phyloP scores from a whole-genome alignment of 768 basidiomycete genomes.

The Porpolomopsis calyptriformis region DNA sequence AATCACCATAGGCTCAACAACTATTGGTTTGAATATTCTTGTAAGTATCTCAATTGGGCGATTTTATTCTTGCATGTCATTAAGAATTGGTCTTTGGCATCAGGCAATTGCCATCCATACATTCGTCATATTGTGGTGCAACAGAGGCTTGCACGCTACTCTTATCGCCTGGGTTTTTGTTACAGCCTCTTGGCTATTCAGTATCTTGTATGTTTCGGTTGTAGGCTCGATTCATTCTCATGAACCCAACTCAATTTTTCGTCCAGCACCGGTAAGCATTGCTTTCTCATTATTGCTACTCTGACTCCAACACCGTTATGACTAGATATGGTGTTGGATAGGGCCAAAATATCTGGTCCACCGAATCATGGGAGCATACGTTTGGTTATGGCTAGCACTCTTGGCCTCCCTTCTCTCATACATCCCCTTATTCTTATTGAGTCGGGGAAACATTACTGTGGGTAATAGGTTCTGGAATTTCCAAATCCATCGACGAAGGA shows the following conservation, averaged over 20 bases:
- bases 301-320: not conserved
- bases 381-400: constrained; percentile 7
- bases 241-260: not conserved
- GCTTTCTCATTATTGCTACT: not conserved
- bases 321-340: constrained; percentile 8
- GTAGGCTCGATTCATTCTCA: not conserved
- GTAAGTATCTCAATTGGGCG: not conserved
- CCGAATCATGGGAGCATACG: constrained; percentile 4
- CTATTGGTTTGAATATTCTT: constrained; percentile 3
- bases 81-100: not conserved
- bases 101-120: constrained; percentile 7
- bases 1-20: not conserved
- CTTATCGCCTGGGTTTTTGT: constrained; percentile 12
- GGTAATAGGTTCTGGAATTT: constrained; percentile 3
- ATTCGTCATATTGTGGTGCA: constrained; percentile 8
- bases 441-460: constrained; percentile 5
- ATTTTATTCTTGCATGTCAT: not conserved
- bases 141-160: constrained; percentile 2
- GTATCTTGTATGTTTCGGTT: not conserved
- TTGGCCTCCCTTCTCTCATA: constrained; percentile 1
- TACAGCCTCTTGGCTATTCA: constrained; percentile 21
- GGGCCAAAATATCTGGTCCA: not conserved
- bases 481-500: not conserved
- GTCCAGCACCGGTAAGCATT: constrained; percentile 3
- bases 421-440: constrained; percentile 8